These are phyloP conservation scores for Clarireedia homoeocarpa DNA, from an alignment of 2,329 filamentous ascomycete species.

Conservation along the genomic window DNA sequence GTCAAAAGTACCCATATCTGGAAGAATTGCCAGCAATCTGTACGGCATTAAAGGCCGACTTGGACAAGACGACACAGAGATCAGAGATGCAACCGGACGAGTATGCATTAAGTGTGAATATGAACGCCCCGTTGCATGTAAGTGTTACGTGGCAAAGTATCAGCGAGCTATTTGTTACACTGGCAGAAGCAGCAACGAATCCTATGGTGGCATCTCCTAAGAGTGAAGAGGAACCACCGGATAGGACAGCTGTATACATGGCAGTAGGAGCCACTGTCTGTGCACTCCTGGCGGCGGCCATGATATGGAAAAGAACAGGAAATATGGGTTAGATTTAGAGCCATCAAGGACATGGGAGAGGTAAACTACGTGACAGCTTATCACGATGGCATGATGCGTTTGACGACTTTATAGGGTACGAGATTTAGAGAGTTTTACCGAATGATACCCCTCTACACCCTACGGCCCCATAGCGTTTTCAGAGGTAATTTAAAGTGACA, in stretches of 20 bases:
- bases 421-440: background rate
- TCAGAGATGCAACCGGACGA: slow-evolving; percentile 86
- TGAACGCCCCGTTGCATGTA: slow-evolving; percentile 88
- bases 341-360: background rate
- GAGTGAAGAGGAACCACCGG: slow-evolving; percentile 75
- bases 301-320: slow-evolving; percentile 49
- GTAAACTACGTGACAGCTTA: background rate
- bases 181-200: slow-evolving; percentile 87
- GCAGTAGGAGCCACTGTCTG: slow-evolving; percentile 67
- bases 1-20: slow-evolving; percentile 71
- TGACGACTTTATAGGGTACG: background rate
- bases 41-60: slow-evolving; percentile 87
- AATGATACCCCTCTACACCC: background rate
- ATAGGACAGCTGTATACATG: slow-evolving; percentile 79
- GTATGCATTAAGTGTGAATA: slow-evolving; percentile 76
- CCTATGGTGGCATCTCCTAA: slow-evolving; percentile 85
- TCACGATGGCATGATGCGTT: background rate
- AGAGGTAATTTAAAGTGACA: too few relatives aligned
- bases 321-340: slow-evolving; percentile 15
- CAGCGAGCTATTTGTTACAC: slow-evolving; percentile 82
- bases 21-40: slow-evolving; percentile 89
- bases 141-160: slow-evolving; percentile 93
- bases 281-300: slow-evolving; percentile 53
- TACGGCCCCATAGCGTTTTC: too few relatives aligned
- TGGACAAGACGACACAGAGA: slow-evolving; percentile 93